These are phyloP conservation scores for Sporothrix dimorphospora DNA, from an alignment of 2,329 filamentous ascomycete genomes.

Conservation along the genomic window DNA sequence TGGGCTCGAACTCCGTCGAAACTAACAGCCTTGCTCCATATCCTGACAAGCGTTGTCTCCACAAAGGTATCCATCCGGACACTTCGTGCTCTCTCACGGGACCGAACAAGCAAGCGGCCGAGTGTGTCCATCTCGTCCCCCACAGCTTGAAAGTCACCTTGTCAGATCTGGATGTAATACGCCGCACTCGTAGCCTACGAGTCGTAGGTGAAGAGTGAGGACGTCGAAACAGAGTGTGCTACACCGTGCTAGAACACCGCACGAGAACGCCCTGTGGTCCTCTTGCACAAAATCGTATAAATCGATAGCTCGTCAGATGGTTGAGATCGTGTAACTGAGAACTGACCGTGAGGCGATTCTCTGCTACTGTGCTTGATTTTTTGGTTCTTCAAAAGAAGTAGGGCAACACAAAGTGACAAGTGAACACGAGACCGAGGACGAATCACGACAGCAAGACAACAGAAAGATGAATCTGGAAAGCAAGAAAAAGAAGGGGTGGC, in stretches of 20 bases:
- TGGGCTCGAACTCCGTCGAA: background rate
- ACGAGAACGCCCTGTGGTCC: no score
- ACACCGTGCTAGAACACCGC: no score
- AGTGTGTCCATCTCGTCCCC: background rate
- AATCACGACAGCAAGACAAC: background rate
- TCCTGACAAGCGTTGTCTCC: conserved; percentile 3
- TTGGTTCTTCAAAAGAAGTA: background rate
- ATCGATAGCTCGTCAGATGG: conserved; percentile 8
- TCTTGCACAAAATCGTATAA: conserved; percentile 1
- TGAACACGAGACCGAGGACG: conserved; percentile 1
- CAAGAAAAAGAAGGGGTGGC: background rate
- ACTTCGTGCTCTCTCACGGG: background rate
- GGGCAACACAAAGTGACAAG: background rate
- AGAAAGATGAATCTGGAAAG: background rate
- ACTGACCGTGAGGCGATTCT: background rate
- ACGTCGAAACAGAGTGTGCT: background rate
- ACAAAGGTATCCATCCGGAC: conserved; percentile 8
- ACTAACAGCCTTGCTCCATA: background rate
- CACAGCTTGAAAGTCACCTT: background rate
- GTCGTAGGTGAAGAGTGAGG: background rate
- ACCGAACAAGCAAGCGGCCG: conserved; percentile 8
- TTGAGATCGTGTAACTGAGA: conserved; percentile 5
- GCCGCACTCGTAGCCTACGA: no score
- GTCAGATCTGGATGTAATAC: no score
- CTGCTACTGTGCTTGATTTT: no score